phyloP scores from a whole-genome alignment of 345 rosid species.

The Acer saccharum region DNA sequence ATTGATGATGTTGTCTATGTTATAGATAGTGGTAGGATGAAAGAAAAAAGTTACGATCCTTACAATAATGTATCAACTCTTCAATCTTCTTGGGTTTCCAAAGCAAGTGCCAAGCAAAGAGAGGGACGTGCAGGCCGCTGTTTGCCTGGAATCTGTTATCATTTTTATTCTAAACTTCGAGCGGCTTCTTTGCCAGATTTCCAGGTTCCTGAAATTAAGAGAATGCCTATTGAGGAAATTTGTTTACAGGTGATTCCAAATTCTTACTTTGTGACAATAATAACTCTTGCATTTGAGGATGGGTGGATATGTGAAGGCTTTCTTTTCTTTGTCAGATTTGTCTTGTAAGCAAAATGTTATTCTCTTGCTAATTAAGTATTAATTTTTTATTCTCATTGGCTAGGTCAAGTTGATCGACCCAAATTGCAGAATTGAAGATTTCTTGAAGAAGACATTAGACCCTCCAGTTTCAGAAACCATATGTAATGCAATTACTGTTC shows the following conservation, averaged over 20 bases:
- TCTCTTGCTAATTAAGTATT: conserved; percentile 12
- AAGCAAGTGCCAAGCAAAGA: conserved; percentile 94
- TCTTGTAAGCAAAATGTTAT: not conserved
- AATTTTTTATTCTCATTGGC: conserved; percentile 16
- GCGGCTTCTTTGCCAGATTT: conserved; percentile 84
- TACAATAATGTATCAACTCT: conserved; percentile 86
- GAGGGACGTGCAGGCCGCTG: conserved; percentile 98
- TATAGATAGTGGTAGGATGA: conserved; percentile 94
- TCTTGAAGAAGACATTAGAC: conserved; percentile 77
- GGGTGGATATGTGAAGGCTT: not conserved
- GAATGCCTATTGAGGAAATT: conserved; percentile 92
- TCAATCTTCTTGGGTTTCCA: conserved; percentile 89
- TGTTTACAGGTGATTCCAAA: conserved; percentile 73
- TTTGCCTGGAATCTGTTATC: conserved; percentile 93
- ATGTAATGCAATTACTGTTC: conserved; percentile 67
- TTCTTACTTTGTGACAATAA: not conserved
- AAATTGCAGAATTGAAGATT: conserved; percentile 60
- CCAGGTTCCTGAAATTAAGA: conserved; percentile 88
- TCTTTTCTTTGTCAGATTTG: not conserved
- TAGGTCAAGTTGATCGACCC: conserved; percentile 91
- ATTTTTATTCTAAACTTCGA: conserved; percentile 75
- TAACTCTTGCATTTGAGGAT: not conserved
- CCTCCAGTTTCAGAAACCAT: conserved; percentile 82
- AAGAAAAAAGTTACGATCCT: conserved; percentile 95
- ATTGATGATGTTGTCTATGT: conserved; percentile 97